phyloP scores from a whole-genome alignment of 2,329 filamentous ascomycete genomes.

The Aspergillus costaricaensis region DNA sequence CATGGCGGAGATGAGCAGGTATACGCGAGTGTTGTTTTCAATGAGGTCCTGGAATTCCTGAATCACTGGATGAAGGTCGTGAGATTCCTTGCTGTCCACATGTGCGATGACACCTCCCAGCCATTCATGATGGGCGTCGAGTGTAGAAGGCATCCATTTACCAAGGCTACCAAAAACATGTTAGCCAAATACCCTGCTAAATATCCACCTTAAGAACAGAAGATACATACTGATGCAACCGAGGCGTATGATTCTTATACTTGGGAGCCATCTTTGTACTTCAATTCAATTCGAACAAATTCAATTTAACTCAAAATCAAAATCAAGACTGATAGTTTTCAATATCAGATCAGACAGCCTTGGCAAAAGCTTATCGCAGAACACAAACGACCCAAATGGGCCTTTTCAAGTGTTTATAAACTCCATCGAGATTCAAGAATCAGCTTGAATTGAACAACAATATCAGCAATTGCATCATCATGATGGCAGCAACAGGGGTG shows the following conservation, averaged over 20 bases:
- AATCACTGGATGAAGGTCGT: slow-evolving; percentile 61
- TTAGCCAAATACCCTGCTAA: no score
- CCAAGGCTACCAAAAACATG: slow-evolving; percentile 46
- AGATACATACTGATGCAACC: background rate
- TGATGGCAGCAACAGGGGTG: background rate
- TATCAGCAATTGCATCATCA: background rate
- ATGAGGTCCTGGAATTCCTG: slow-evolving; percentile 68
- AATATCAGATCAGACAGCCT: background rate
- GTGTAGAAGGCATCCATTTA: slow-evolving; percentile 65
- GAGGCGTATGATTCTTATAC: background rate
- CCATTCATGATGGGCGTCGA: slow-evolving; percentile 64
- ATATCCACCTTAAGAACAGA: background rate
- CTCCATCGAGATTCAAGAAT: no score
- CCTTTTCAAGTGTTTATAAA: background rate
- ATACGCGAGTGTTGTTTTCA: slow-evolving; percentile 63
- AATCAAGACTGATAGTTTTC: no score
- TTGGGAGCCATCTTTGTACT: background rate
- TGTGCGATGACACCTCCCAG: slow-evolving; percentile 59
- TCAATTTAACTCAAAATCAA: no score
- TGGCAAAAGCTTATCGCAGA: background rate
- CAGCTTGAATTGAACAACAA: background rate
- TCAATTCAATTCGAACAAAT: background rate
- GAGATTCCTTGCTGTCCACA: slow-evolving; percentile 51
- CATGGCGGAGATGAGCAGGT: slow-evolving; percentile 69
- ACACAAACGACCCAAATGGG: background rate